Evolutionary conservation across 345 rosid genomes (phyloP).

Genomic region (Euclidium syriacum): DNA sequence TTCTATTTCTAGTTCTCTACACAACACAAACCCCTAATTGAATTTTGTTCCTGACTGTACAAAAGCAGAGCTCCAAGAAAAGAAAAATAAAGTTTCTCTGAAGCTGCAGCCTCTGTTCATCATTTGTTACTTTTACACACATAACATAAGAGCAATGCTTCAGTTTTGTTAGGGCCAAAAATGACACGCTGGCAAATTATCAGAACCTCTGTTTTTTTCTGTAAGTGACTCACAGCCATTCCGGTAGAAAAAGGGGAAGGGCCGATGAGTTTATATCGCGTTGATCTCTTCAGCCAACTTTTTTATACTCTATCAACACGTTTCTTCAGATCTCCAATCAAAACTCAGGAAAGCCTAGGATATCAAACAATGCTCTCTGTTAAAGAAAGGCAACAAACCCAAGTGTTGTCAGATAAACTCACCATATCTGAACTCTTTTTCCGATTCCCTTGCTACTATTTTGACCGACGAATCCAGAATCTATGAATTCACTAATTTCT

Average conservation of each 20-base stretch:
- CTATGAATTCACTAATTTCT: not conserved
- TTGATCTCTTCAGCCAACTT: constrained; percentile 1
- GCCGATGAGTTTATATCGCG: constrained; percentile 22
- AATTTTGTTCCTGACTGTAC: constrained; percentile 23
- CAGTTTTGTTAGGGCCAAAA: constrained; percentile 19
- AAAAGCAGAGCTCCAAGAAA: constrained; percentile 21
- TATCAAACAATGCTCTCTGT: not conserved
- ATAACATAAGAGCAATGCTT: not conserved
- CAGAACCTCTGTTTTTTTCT: constrained; percentile 12
- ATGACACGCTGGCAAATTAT: constrained; percentile 4
- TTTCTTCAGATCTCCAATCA: constrained; percentile 13
- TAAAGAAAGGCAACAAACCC: not conserved
- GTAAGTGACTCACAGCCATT: constrained; percentile 22
- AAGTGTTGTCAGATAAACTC: constrained; percentile 10
- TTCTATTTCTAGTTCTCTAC: constrained; percentile 26
- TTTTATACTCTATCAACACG: constrained; percentile 14
- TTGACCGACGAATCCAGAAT: constrained; percentile 15
- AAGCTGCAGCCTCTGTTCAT: constrained; percentile 24
- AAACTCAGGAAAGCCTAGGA: not conserved
- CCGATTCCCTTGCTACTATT: constrained; percentile 10
- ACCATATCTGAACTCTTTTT: constrained; percentile 1
- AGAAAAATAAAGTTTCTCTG: constrained; percentile 2
- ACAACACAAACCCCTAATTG: constrained; percentile 16
- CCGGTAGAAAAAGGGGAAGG: constrained; percentile 33
- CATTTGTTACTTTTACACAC: constrained; percentile 14